Percentiles rank a stretch among this genome's conserved stretches.
Conservation (phyloP, 192 early-diverging fungal genomes). For the Dispira parvispora region DNA sequence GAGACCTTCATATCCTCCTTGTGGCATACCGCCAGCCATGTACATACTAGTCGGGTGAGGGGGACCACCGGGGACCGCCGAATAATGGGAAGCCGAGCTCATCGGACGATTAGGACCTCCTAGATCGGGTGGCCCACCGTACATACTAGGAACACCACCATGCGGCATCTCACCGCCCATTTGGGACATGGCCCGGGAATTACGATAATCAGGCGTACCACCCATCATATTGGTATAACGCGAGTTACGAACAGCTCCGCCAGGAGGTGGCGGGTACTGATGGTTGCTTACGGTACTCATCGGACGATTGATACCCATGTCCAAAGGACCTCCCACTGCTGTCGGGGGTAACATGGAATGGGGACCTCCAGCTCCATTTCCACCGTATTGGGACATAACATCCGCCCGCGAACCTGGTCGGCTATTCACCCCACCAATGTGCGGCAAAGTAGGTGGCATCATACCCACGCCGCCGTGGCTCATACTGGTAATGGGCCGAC, state of each 20-base stretch:
- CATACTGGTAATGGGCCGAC: neutral
- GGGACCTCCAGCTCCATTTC: neutral
- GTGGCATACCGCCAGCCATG: neutral
- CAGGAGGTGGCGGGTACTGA: neutral
- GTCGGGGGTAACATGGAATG: neutral
- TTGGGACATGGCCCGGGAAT: neutral
- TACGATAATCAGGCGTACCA: neutral
- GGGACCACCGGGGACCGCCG: neutral
- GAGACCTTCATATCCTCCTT: neutral
- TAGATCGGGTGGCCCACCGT: neutral
- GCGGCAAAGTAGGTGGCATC: neutral
- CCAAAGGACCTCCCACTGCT: conserved; percentile 1
- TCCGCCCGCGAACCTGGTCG: neutral
- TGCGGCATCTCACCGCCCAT: neutral
- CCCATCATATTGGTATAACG: neutral
- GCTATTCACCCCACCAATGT: neutral
- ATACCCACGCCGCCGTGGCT: neutral
- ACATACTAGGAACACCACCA: neutral
- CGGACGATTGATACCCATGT: neutral
- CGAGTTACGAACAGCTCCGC: neutral
- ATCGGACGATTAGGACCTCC: neutral
- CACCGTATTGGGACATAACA: neutral
- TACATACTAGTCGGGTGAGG: neutral
- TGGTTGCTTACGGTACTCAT: neutral
- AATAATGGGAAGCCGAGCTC: conserved; percentile 1